Base-by-base conservation (phyloP, 2,329 filamentous ascomycete genomes). In the Biscogniauxia marginata region DNA sequence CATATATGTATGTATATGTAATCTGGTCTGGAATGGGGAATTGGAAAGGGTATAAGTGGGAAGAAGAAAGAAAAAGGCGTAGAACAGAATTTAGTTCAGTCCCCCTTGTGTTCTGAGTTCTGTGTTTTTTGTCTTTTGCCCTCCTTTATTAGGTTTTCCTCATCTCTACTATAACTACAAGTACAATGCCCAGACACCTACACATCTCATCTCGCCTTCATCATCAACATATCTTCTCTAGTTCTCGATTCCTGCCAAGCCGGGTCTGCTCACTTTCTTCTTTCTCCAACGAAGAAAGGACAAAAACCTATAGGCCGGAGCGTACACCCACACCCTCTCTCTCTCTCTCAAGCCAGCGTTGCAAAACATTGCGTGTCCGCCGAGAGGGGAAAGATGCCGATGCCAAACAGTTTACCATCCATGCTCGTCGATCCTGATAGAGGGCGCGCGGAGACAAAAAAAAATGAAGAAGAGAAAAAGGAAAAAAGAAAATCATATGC, bases 101-200 rank as follows among this genome's bases (percentile, higher is more conserved):
- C n/a, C 30, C 30, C n/a, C n/a, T n/a, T n/a, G n/a, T n/a, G n/a
- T n/a, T n/a, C n/a, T n/a, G n/a, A n/a, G n/a, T n/a, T n/a, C n/a
- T n/a, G n/a, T 39, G 9, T 25, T 25, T 39, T 39, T 39, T 39
- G 30, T 39, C 30, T 39, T 39, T 39, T 39, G 30, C 30, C 30
- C 30, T 39, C 30, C 13, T 39, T 39, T 39, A 39, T 39, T 39
- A 39, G 13, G 9, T 39, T 16, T 11, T 39, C 30, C n/a, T n/a
- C 7, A 16, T 39, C n/a, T 39, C n/a, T 16, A 39, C 13, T 39
- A 39, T 39, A 59, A 61, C 44, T 59, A 61, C 58, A 60, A 46
- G 43, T 44, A 51, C 55, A 39, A 30, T 54, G 30, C 30, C 30
- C 11, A 39, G n/a, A 39, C 30, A 39, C 30, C 30, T 39, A 39